Evolutionary conservation across 192 early-diverging fungal species (phyloP).

Genomic region (Backusella liffmaniae): DNA sequence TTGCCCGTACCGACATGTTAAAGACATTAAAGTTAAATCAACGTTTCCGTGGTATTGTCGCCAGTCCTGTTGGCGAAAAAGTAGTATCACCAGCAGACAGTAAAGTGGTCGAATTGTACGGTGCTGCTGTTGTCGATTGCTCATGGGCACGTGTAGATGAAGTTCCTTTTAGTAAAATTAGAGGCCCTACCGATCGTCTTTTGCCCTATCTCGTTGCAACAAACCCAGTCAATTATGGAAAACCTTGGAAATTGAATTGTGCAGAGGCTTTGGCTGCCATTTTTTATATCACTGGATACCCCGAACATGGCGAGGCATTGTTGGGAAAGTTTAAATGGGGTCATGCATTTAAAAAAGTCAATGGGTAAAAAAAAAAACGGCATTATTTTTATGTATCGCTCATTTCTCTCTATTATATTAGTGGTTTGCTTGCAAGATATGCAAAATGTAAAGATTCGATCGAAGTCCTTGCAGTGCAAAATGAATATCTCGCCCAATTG

Average conservation of each 20-base stretch:
- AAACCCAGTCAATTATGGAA: conserved; percentile 98
- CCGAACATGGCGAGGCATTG: conserved; percentile 66
- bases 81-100: conserved; percentile 88
- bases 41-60: conserved; percentile 88
- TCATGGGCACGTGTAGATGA: conserved; percentile 95
- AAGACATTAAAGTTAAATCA: conserved; percentile 78
- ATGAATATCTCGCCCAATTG: conserved; percentile 75
- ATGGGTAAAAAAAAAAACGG: conserved; percentile 49
- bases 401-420: conserved; percentile 15
- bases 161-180: conserved; percentile 91
- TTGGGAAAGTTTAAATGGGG: conserved; percentile 95
- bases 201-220: conserved; percentile 95
- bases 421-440: conserved; percentile 75
- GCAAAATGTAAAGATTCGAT: conserved; percentile 69
- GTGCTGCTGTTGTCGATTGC: conserved; percentile 94
- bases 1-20: conserved; percentile 80
- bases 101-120: conserved; percentile 69
- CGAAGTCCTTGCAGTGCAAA: conserved; percentile 74
- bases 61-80: conserved; percentile 82
- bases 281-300: conserved; percentile 84
- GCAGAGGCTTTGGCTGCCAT: conserved; percentile 95
- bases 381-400: too few species aligned
- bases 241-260: conserved; percentile 95
- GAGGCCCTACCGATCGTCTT: conserved; percentile 77
- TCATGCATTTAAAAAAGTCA: conserved; percentile 88